Percentiles rank a stretch among this genome's conserved stretches.
phyloP scores from a whole-genome alignment of 257 asterid species.

The Solanum commersonii region DNA sequence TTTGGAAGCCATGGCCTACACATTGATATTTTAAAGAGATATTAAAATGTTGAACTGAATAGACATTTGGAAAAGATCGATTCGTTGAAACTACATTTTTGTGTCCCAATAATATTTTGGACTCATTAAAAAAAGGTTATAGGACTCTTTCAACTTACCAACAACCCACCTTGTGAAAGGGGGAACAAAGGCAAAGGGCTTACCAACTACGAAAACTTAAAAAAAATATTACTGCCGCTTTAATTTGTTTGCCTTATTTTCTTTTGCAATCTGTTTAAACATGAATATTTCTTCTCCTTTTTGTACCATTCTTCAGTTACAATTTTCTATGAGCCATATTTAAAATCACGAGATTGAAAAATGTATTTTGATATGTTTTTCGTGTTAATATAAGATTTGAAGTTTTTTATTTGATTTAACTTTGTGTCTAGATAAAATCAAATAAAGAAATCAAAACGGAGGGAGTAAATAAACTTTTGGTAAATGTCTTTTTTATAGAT shows the following conservation, averaged over 20 bases:
- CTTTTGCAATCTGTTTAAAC: fast-evolving
- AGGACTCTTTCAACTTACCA: neutral
- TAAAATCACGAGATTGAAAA: too few species aligned
- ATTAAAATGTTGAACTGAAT: neutral
- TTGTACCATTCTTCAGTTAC: too few species aligned
- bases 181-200: neutral
- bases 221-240: fast-evolving
- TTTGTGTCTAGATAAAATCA: too few species aligned
- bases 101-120: neutral
- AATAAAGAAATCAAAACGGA: too few species aligned
- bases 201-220: neutral
- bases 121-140: neutral
- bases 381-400: too few species aligned
- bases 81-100: neutral
- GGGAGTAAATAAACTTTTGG: too few species aligned
- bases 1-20: neutral
- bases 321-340: neutral
- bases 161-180: neutral
- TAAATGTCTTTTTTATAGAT: too few species aligned
- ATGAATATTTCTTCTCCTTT: too few species aligned
- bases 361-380: too few species aligned
- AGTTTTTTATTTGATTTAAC: too few species aligned
- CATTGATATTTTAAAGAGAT: neutral
- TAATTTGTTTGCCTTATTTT: fast-evolving
- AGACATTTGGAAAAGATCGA: neutral